phyloP scores from a whole-genome alignment of 129 eudicot genomes.

The Solidago caesia region DNA sequence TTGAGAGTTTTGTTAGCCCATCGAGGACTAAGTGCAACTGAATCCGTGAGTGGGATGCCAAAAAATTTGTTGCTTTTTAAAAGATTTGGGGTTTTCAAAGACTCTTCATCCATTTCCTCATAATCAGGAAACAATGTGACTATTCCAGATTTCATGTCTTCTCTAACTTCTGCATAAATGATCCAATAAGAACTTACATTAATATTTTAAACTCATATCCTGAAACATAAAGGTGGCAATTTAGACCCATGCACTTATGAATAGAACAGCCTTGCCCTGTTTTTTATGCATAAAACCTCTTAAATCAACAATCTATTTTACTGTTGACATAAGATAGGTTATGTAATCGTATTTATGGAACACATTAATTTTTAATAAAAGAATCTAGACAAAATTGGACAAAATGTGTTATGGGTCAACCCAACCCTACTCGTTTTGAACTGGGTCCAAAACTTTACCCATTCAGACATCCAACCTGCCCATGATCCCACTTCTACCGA shows the following conservation, averaged over 20 bases:
- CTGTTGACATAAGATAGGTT: too few relatives aligned
- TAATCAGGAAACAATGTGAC: constrained; percentile 37
- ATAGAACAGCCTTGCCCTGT: background rate
- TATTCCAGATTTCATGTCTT: constrained; percentile 38
- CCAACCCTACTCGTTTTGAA: background rate
- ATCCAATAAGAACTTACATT: background rate
- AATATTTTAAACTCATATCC: background rate
- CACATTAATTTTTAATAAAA: too few relatives aligned
- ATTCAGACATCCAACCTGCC: background rate
- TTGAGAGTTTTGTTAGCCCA: constrained; percentile 18
- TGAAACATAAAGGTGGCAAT: background rate
- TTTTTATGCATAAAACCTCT: background rate
- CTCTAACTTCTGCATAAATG: constrained; percentile 33
- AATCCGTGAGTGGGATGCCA: constrained; percentile 56
- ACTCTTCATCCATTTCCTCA: constrained; percentile 46
- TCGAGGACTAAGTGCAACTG: constrained; percentile 49
- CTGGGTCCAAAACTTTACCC: background rate
- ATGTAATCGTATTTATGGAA: too few relatives aligned
- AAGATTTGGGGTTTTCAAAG: constrained; percentile 34
- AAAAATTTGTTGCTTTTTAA: constrained; percentile 47
- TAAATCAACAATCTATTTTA: too few relatives aligned
- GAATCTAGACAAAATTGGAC: too few relatives aligned
- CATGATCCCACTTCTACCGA: background rate
- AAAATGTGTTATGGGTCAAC: too few relatives aligned
- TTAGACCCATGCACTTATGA: background rate